These are phyloP conservation scores for Aspergillus homomorphus DNA, from an alignment of 495 filamentous ascomycete genomes.

Conservation along the genomic window DNA sequence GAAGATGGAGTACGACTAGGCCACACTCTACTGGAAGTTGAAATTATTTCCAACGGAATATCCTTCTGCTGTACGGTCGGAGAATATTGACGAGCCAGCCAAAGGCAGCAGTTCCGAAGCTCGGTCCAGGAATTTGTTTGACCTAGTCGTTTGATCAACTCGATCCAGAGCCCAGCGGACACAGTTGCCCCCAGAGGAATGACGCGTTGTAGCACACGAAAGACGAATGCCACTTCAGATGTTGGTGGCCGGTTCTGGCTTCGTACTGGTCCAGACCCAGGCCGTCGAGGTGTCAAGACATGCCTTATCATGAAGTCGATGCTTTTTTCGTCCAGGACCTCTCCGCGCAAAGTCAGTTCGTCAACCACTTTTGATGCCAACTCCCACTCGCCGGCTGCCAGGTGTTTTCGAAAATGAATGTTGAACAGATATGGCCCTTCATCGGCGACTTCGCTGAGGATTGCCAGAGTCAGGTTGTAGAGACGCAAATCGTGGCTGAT, in stretches of 20 bases:
- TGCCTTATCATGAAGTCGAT: constrained; percentile 36
- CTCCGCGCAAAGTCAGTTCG: constrained; percentile 31
- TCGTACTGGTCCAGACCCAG: constrained; percentile 24
- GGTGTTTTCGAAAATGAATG: constrained; percentile 44
- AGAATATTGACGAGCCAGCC: constrained; percentile 42
- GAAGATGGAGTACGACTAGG: neutral
- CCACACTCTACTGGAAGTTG: neutral
- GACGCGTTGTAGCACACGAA: constrained; percentile 34
- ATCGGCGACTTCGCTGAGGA: constrained; percentile 40
- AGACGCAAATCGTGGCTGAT: constrained; percentile 46
- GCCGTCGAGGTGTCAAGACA: constrained; percentile 32
- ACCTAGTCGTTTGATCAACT: constrained; percentile 42
- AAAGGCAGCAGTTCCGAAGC: constrained; percentile 38
- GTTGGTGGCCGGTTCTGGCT: constrained; percentile 14
- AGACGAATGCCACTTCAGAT: constrained; percentile 35
- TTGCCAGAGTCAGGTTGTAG: constrained; percentile 51
- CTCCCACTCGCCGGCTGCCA: constrained; percentile 34
- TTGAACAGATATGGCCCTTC: constrained; percentile 30
- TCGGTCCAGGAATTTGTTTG: constrained; percentile 36
- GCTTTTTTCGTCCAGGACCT: constrained; percentile 28
- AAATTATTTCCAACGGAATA: neutral
- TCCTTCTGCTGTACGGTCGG: constrained; percentile 5
- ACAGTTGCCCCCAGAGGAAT: constrained; percentile 31
- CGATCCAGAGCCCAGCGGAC: constrained; percentile 37
- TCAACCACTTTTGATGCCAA: constrained; percentile 37